phyloP scores from a whole-genome alignment of 495 filamentous ascomycete species.

The Penicillium cataractarum region DNA sequence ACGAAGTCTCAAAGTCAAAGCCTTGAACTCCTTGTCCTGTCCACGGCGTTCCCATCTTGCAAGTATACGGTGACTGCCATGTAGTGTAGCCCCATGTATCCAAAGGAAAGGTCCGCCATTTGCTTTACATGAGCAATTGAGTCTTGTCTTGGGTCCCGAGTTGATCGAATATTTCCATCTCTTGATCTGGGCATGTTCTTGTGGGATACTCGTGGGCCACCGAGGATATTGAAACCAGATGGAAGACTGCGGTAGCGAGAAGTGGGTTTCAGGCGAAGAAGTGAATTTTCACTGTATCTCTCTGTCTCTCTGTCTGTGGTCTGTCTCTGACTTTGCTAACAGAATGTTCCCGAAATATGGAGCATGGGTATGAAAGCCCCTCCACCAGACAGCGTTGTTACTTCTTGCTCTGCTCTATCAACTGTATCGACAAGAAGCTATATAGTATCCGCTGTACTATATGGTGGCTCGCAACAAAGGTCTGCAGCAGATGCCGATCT shows the following conservation, averaged over 20 bases:
- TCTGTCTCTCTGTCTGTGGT: constrained; percentile 33
- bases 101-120: constrained; percentile 19
- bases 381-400: constrained; percentile 48
- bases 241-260: constrained; percentile 29
- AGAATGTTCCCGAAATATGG: constrained; percentile 52
- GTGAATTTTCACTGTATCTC: constrained; percentile 47
- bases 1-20: neutral
- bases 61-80: constrained; percentile 4
- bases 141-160: constrained; percentile 21
- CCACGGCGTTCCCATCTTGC: neutral
- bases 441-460: constrained; percentile 63
- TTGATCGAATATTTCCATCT: constrained; percentile 22
- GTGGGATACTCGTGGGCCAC: constrained; percentile 12
- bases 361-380: constrained; percentile 41
- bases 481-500: constrained; percentile 30
- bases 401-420: constrained; percentile 64
- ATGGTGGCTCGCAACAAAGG: constrained; percentile 44
- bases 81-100: constrained; percentile 12
- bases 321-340: constrained; percentile 33
- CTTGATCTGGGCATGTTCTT: constrained; percentile 12
- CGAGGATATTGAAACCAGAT: constrained; percentile 19
- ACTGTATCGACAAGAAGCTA: constrained; percentile 70
- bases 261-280: constrained; percentile 44
- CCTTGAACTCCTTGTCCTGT: neutral
- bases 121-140: constrained; percentile 49